Evolutionary conservation across 768 basidiomycete genomes (phyloP).

Genomic region (Suillus plorans): DNA sequence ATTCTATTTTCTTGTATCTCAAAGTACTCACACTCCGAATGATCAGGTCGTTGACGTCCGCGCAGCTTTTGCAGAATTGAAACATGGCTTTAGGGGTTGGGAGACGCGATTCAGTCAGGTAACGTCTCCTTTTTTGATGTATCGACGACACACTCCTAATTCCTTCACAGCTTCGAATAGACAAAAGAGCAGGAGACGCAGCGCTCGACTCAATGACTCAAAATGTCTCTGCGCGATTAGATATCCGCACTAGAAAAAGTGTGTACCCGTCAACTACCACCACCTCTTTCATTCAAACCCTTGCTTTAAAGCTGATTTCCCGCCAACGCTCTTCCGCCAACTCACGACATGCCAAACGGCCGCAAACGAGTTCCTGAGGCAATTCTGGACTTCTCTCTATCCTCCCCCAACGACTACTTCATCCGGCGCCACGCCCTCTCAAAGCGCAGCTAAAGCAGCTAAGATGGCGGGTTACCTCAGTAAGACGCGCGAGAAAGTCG

Average conservation of each 20-base stretch:
- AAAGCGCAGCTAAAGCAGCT: constrained; percentile 73
- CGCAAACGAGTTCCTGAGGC: constrained; percentile 93
- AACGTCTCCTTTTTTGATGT: constrained; percentile 12
- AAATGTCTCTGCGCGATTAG: constrained; percentile 71
- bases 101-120: constrained; percentile 58
- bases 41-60: constrained; percentile 46
- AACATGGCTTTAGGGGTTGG: constrained; percentile 55
- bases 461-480: constrained; percentile 87
- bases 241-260: constrained; percentile 69
- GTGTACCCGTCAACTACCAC: constrained; percentile 16
- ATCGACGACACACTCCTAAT: not conserved
- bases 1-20: not conserved
- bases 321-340: constrained; percentile 73
- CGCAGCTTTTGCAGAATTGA: constrained; percentile 47
- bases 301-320: constrained; percentile 64
- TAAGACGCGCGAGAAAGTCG: constrained; percentile 80
- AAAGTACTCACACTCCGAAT: not conserved
- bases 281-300: not conserved
- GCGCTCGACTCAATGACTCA: constrained; percentile 76
- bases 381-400: constrained; percentile 90
- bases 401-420: constrained; percentile 61
- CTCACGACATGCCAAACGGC: constrained; percentile 91
- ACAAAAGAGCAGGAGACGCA: constrained; percentile 64
- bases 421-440: constrained; percentile 54
- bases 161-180: constrained; percentile 57